Conservation (phyloP, 2,329 filamentous ascomycete species). For the Cordyceps cicadae region DNA sequence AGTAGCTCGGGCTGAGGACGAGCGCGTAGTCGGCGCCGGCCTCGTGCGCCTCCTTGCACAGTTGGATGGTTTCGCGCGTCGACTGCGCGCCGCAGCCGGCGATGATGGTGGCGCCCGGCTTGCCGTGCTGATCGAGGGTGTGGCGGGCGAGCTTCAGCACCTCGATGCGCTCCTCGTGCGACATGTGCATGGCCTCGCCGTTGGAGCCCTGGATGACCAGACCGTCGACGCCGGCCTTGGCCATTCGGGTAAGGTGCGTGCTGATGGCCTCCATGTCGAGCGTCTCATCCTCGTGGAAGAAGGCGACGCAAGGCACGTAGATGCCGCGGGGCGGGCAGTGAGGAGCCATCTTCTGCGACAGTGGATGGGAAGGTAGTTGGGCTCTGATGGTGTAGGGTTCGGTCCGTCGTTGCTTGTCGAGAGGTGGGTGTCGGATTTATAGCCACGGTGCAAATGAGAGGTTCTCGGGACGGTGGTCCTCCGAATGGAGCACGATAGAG, state of each 20-base stretch:
- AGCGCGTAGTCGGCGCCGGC: slow-evolving; percentile 70
- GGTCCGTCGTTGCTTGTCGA: background rate
- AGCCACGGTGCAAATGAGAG: background rate
- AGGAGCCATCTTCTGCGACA: background rate
- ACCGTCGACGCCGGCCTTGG: slow-evolving; percentile 63
- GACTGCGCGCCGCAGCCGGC: slow-evolving; percentile 71
- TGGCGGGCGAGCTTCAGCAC: slow-evolving; percentile 57
- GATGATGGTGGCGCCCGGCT: slow-evolving; percentile 57
- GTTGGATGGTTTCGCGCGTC: slow-evolving; percentile 62
- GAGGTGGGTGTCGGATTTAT: background rate
- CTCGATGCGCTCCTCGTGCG: slow-evolving; percentile 59
- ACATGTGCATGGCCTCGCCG: slow-evolving; percentile 74
- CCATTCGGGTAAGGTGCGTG: slow-evolving; percentile 31
- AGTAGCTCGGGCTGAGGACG: slow-evolving; percentile 71
- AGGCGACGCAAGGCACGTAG: slow-evolving; percentile 30
- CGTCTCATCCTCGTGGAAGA: slow-evolving; percentile 28
- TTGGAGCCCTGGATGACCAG: slow-evolving; percentile 77
- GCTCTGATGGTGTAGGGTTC: background rate
- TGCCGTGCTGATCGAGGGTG: slow-evolving; percentile 53
- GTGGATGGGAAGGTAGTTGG: no score
- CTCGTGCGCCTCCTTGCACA: slow-evolving; percentile 61
- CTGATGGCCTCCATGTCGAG: slow-evolving; percentile 25
- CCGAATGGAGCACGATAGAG: background rate
- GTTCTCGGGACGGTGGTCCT: background rate
- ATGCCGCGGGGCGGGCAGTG: slow-evolving; percentile 21